These are phyloP conservation scores for Microsporum audouinii DNA, from an alignment of 2,329 filamentous ascomycete genomes.

Conservation along the genomic window DNA sequence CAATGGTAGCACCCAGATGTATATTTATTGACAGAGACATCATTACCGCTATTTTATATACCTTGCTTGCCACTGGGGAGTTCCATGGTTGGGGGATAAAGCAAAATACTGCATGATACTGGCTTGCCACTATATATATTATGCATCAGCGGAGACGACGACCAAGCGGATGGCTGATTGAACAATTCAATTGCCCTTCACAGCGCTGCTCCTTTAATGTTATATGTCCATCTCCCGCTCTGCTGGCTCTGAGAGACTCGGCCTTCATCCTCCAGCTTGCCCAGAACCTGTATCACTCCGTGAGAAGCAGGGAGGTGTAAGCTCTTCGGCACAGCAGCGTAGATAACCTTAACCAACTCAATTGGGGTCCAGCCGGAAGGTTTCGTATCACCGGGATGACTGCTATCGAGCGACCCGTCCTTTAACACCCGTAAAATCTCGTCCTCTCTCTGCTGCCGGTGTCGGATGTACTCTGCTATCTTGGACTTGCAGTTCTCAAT, in stretches of 20 bases:
- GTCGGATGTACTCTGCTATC: slow-evolving; percentile 71
- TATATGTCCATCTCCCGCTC: slow-evolving; percentile 14
- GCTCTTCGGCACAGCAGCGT: slow-evolving; percentile 62
- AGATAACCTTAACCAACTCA: slow-evolving; percentile 81
- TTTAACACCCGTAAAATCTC: slow-evolving; percentile 59
- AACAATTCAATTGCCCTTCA: slow-evolving; percentile 14
- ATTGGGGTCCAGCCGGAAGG: slow-evolving; percentile 52
- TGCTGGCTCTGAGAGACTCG: slow-evolving; percentile 40
- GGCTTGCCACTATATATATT: neutral
- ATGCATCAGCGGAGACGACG: neutral
- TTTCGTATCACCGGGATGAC: slow-evolving; percentile 16
- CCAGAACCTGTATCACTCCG: slow-evolving; percentile 66
- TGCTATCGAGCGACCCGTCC: slow-evolving; percentile 28
- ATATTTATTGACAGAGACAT: neutral
- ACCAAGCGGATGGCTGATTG: neutral
- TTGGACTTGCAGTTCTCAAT: slow-evolving; percentile 60
- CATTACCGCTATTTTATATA: too few relatives aligned
- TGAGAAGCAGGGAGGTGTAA: slow-evolving; percentile 65
- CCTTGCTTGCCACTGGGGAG: neutral
- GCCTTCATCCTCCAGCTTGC: slow-evolving; percentile 66
- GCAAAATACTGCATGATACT: neutral
- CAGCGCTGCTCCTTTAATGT: slow-evolving; percentile 21
- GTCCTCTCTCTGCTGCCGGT: slow-evolving; percentile 66
- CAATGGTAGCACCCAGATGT: neutral
- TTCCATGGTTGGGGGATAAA: neutral